Conservation (phyloP, 495 filamentous ascomycete genomes). For the Rhypophila decipiens region DNA sequence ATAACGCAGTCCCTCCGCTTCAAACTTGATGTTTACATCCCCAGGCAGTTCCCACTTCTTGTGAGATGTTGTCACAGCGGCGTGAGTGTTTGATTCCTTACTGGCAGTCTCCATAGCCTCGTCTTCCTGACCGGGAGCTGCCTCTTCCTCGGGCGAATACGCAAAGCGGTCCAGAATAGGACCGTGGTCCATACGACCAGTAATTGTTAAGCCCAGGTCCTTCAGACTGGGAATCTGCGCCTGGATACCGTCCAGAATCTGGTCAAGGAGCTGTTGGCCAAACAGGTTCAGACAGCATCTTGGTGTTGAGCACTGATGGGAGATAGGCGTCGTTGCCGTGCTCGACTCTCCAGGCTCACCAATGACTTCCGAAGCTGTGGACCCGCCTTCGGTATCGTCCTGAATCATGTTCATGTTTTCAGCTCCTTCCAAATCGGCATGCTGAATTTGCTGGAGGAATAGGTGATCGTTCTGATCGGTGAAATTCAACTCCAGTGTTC, state of each 20-base stretch:
- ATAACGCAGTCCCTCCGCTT: no score
- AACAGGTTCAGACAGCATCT: constrained; percentile 1
- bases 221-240: constrained; percentile 1
- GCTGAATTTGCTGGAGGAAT: constrained; percentile 8
- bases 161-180: background rate
- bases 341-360: no score
- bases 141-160: no score
- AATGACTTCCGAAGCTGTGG: no score
- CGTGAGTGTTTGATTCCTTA: no score
- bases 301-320: background rate
- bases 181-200: constrained; percentile 3
- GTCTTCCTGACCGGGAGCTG: no score
- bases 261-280: constrained; percentile 9
- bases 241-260: constrained; percentile 3
- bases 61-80: no score
- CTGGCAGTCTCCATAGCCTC: no score
- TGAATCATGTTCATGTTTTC: no score
- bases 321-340: no score
- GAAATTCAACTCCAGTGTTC: constrained; percentile 17
- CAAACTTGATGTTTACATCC: no score
- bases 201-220: constrained; percentile 10
- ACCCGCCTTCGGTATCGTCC: background rate
- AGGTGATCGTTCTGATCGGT: constrained; percentile 17
- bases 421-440: background rate
- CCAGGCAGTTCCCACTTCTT: no score